Evolutionary conservation across 1,139 yeast species (phyloP), one percentile per base, ranked within the genome.

Genomic region (Debaryomyces psychrophilus): DNA sequence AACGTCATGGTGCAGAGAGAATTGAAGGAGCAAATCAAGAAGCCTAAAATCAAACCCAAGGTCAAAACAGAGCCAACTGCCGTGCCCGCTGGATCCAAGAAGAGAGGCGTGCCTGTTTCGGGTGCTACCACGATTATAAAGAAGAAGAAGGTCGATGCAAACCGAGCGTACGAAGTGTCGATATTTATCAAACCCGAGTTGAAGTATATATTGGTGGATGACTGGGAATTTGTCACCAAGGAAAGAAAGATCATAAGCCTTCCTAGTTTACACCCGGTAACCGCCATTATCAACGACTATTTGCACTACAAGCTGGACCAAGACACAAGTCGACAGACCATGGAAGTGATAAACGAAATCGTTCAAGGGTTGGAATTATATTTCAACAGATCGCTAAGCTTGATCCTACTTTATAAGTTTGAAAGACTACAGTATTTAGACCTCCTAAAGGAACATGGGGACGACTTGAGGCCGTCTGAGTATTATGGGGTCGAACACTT

Each of bases 201-300:
- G 49, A 90, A 90, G 62, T 74, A 86, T 4, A 58, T 84, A 5
- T 69, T 93, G 37, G 95, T 92, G 1, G 92, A 90, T 60, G 98
- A 93, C 69, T 93, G 98, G 98, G 97, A 92, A 63, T 77, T 74
- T 55, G 77, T 92, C 41, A 90, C 98, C 1, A 88, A 88, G 58
- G 87, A 88, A 52, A 85, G 85, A 44, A 82, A 84, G 61, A 62
- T 89, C 27, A 78, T 88, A 6, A 67, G 77, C 22, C 63, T 90
- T 34, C 96, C 96, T 0, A 67, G 82, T 3, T 61, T 67, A 17
- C 68, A 72, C 9, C 75, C 80, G 0, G 85, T 87, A 1, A 67
- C 72, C 2, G 69, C 67, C 3, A 77, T 89, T 2, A 62, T 90
- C 9, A 57, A 67, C 25, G 75, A 76, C 31, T 88, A 79, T 61